Conservation (phyloP, 495 filamentous ascomycete species). For the Lasiosphaeria miniovina region DNA sequence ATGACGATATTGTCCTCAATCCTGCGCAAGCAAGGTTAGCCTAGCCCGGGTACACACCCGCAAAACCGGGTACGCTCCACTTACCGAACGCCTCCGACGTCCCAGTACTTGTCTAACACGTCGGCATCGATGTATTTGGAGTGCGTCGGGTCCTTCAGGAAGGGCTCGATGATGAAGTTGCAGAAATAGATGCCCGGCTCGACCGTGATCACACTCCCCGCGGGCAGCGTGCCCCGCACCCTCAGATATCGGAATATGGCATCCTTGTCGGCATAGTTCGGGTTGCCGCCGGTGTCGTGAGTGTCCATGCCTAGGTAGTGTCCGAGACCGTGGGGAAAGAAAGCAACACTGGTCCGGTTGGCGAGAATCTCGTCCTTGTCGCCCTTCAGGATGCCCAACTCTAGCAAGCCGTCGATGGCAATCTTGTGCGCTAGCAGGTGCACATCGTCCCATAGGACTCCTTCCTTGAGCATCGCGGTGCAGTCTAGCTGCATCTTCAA, state of each 20-base stretch:
- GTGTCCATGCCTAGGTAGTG: slow-evolving; percentile 95
- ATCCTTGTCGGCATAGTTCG: slow-evolving; percentile 82
- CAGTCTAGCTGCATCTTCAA: slow-evolving; percentile 78
- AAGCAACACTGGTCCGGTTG: slow-evolving; percentile 73
- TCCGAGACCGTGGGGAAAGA: slow-evolving; percentile 89
- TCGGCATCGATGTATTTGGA: slow-evolving; percentile 68
- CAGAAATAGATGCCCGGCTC: slow-evolving; percentile 96
- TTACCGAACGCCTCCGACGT: slow-evolving; percentile 76
- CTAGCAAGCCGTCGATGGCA: slow-evolving; percentile 74
- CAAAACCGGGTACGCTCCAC: slow-evolving; percentile 3
- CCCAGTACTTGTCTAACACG: slow-evolving; percentile 81
- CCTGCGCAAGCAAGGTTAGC: slow-evolving; percentile 24
- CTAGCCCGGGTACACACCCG: neutral
- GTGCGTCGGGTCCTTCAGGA: slow-evolving; percentile 65
- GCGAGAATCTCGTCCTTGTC: slow-evolving; percentile 68
- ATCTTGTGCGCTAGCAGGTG: slow-evolving; percentile 76
- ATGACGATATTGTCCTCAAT: slow-evolving; percentile 73
- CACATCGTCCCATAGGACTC: slow-evolving; percentile 80
- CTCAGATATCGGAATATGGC: slow-evolving; percentile 81
- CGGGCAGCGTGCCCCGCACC: slow-evolving; percentile 72
- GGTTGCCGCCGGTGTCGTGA: slow-evolving; percentile 84
- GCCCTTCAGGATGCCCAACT: slow-evolving; percentile 71
- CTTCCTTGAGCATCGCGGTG: slow-evolving; percentile 70
- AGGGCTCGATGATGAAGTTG: slow-evolving; percentile 85
- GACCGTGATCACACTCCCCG: slow-evolving; percentile 79